A percentile compares a stretch with the other conserved stretches of the same genome.
These are phyloP conservation scores for Colletotrichum sansevieriae DNA, from an alignment of 2,329 filamentous ascomycete species.

Conservation along the genomic window DNA sequence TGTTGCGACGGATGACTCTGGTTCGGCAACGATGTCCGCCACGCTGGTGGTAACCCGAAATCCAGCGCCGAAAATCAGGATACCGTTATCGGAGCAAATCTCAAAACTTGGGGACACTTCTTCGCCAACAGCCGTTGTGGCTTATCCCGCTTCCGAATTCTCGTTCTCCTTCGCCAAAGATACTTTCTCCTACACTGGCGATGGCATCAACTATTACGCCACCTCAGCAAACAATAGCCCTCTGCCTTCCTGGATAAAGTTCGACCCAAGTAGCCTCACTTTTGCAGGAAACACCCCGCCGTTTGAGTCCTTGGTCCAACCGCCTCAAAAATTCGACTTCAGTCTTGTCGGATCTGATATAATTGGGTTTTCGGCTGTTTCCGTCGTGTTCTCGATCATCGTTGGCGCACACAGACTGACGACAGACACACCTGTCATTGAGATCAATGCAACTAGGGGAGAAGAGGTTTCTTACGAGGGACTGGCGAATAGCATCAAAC, in stretches of 20 bases:
- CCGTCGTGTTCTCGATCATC: conserved; percentile 76
- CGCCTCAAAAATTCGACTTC: conserved; percentile 79
- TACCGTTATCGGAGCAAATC: conserved; percentile 71
- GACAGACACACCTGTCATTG: conserved; percentile 69
- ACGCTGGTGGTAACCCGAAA: conserved; percentile 78
- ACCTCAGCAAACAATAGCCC: conserved; percentile 83
- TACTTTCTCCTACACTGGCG: conserved; percentile 72
- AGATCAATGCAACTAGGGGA: conserved; percentile 69
- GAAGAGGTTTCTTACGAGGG: conserved; percentile 64
- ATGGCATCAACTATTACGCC: conserved; percentile 79
- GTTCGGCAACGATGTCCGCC: conserved; percentile 73
- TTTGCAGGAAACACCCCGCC: conserved; percentile 81
- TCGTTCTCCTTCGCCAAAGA: conserved; percentile 65
- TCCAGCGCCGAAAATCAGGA: conserved; percentile 64
- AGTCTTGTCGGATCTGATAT: conserved; percentile 83
- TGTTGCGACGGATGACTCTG: conserved; percentile 76
- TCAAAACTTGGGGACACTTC: conserved; percentile 70
- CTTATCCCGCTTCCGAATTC: conserved; percentile 67
- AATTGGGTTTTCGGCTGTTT: conserved; percentile 78
- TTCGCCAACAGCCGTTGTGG: conserved; percentile 69
- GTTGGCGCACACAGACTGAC: conserved; percentile 79
- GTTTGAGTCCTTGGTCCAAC: conserved; percentile 71
- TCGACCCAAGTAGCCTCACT: conserved; percentile 71
- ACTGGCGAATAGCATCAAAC: conserved; percentile 63
- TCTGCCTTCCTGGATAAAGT: conserved; percentile 86